Base-by-base conservation (phyloP, 306 rosid species). In the Boehmeria nivea region DNA sequence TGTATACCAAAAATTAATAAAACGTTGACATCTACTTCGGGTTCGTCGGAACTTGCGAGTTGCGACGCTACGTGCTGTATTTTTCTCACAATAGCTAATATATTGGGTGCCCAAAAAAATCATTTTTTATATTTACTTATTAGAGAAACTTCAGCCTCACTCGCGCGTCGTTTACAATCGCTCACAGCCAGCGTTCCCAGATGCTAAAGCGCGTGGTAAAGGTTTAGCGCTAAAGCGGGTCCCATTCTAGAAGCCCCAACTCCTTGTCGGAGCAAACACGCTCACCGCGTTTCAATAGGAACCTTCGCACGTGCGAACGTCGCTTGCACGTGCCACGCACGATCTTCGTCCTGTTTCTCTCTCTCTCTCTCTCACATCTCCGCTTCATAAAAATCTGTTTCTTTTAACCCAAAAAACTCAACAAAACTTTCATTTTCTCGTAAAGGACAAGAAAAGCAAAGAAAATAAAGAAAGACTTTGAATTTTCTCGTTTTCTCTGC, bases 301-400 rank as follows among this genome's bases (percentile, higher is more conserved):
- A 31, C 39, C 37, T 26, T 13, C 56, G 50, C 25, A 11, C 13
- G 1, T 51, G 56, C 17, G 69, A 27, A 3, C 1, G 23, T 49
- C 23, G 36, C 54, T 42, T 38, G 51, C 80, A 73, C 75, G 65
- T 76, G 77, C 64, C 34, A 38, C 12, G 10, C 56, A 15, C 17
- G 7, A 55, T 19, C 64, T n/a, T n/a, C n/a, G n/a, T n/a, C n/a
- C n/a, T n/a, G n/a, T n/a, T n/a, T n/a, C n/a, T n/a, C 53, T n/a
- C 69, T 60, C 70, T 55, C 51, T 23, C 56, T 8, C 15, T 38
- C 31, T 4, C 28, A 1, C 20, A 8, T 36, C 31, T 13, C 20
- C 2, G 4, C 26, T 13, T 20, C 47, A 5, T 19, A 12, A 16
- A 31, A n/a, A 2, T 21, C 24, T 18, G 42, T 24, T 16, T 3